phyloP scores from a whole-genome alignment of 2,329 filamentous ascomycete species.

The Ophiostoma quercus region DNA sequence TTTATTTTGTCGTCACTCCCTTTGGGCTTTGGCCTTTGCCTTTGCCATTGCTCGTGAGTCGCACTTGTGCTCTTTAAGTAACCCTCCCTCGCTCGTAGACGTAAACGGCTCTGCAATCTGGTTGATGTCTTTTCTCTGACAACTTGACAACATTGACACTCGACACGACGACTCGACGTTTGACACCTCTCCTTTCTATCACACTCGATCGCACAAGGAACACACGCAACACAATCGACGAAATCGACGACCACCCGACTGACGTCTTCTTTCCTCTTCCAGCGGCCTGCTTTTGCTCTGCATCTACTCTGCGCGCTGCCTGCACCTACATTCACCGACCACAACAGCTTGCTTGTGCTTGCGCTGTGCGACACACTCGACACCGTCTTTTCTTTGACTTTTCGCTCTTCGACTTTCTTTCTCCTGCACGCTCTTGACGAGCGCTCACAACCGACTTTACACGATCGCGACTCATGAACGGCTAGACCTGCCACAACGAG shows the following conservation, averaged over 20 bases:
- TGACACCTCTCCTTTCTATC: too few species aligned
- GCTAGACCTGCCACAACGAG: slow-evolving; percentile 11
- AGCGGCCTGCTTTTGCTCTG: too few species aligned
- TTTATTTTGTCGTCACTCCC: neutral
- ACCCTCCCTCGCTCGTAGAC: slow-evolving; percentile 22
- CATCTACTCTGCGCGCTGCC: too few species aligned
- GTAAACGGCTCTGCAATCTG: neutral
- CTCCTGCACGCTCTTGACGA: too few species aligned
- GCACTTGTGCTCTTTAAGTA: slow-evolving; percentile 24
- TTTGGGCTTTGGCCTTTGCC: neutral
- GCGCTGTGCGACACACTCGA: too few species aligned
- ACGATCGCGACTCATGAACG: neutral
- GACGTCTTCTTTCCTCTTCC: too few species aligned
- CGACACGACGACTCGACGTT: too few species aligned
- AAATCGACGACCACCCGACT: too few species aligned
- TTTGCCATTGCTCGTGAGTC: neutral
- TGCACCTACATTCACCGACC: neutral
- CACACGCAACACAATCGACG: neutral
- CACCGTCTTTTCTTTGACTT: neutral
- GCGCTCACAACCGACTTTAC: too few species aligned
- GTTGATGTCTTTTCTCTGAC: neutral
- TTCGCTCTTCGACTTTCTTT: too few species aligned
- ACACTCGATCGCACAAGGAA: too few species aligned
- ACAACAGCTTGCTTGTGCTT: neutral
- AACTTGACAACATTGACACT: too few species aligned